A percentile compares a stretch with the other conserved stretches of the same genome.
Conservation (phyloP, 2,329 filamentous ascomycete species). For the Fusarium domesticum region DNA sequence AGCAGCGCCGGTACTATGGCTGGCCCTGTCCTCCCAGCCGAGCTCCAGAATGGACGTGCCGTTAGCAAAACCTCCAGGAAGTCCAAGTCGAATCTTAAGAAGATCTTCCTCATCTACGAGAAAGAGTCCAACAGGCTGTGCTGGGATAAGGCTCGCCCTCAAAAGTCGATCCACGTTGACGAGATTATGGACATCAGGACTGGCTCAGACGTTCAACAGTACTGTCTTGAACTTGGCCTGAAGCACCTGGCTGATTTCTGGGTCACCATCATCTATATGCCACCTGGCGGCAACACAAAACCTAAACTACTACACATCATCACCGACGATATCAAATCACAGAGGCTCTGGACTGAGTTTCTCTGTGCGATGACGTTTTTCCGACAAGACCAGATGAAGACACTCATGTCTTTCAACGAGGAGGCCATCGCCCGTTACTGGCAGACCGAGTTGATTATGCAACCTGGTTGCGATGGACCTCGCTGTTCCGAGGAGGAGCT, state of each 20-base stretch:
- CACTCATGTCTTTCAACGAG: slow-evolving; percentile 80
- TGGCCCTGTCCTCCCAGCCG: slow-evolving; percentile 72
- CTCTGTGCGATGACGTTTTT: slow-evolving; percentile 82
- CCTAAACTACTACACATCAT: slow-evolving; percentile 87
- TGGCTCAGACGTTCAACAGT: slow-evolving; percentile 81
- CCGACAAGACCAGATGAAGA: slow-evolving; percentile 85
- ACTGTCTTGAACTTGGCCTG: slow-evolving; percentile 77
- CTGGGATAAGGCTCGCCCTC: slow-evolving; percentile 76
- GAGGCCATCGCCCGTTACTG: slow-evolving; percentile 81
- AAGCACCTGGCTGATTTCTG: slow-evolving; percentile 66
- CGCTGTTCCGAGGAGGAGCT: slow-evolving; percentile 62
- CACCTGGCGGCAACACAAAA: slow-evolving; percentile 72
- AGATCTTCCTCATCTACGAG: slow-evolving; percentile 70
- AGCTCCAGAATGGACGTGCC: slow-evolving; percentile 73
- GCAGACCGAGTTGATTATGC: slow-evolving; percentile 76
- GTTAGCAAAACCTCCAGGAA: slow-evolving; percentile 86
- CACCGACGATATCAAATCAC: slow-evolving; percentile 68
- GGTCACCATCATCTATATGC: slow-evolving; percentile 82
- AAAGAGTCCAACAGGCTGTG: slow-evolving; percentile 79
- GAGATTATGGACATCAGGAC: slow-evolving; percentile 89
- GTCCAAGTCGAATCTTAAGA: slow-evolving; percentile 55
- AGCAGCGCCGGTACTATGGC: slow-evolving; percentile 45
- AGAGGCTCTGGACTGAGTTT: slow-evolving; percentile 78
- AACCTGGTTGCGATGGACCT: slow-evolving; percentile 50
- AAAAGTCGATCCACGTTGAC: slow-evolving; percentile 89